These are phyloP conservation scores for Fusarium solani-melongenae DNA, from an alignment of 2,329 filamentous ascomycete species.

Conservation along the genomic window DNA sequence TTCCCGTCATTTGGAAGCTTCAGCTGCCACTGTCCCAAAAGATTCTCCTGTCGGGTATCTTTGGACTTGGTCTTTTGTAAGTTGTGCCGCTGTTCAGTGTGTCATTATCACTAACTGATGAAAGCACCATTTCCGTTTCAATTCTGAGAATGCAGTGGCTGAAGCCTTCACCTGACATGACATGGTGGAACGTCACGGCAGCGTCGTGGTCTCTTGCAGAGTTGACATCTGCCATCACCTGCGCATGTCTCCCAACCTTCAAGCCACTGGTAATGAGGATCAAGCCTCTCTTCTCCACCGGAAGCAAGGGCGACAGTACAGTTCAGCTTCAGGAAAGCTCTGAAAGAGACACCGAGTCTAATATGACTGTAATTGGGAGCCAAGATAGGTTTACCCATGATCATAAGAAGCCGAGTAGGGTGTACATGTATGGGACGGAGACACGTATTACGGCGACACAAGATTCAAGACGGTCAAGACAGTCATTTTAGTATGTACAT, in stretches of 20 bases:
- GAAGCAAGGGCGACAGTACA: not conserved
- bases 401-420: not conserved
- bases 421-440: conserved; percentile 4
- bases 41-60: conserved; percentile 7
- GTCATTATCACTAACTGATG: rapidly evolving
- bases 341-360: not conserved
- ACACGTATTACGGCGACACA: not conserved
- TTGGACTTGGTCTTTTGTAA: conserved; percentile 31
- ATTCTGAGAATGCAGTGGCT: conserved; percentile 29
- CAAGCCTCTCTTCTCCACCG: not conserved
- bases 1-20: conserved; percentile 25
- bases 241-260: conserved; percentile 30
- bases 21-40: conserved; percentile 24
- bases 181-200: conserved; percentile 23
- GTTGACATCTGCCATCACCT: conserved; percentile 20
- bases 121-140: conserved; percentile 15
- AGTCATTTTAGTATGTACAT: not conserved
- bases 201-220: conserved; percentile 31
- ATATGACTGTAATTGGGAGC: not conserved
- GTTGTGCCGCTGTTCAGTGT: rapidly evolving
- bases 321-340: not conserved
- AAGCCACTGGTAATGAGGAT: conserved; percentile 7
- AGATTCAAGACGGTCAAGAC: not conserved
- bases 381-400: not conserved
- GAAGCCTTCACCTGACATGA: not conserved